These are phyloP conservation scores for Erodium chrysanthum DNA, from an alignment of 441 rosid genomes.

Conservation along the genomic window DNA sequence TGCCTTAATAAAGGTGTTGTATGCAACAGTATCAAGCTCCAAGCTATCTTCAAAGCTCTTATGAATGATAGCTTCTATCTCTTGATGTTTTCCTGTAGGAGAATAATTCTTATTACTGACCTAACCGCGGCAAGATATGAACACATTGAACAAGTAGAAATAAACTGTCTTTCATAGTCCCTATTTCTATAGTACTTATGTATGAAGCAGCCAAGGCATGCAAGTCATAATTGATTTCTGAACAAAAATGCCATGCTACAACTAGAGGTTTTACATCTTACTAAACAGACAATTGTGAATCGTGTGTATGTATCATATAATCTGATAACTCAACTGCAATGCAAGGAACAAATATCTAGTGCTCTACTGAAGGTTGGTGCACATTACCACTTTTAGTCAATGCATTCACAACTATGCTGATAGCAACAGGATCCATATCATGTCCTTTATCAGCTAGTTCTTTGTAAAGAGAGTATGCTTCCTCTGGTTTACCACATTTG, in stretches of 20 bases:
- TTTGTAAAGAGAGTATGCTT: conserved; percentile 47
- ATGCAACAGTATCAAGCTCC: conserved; percentile 70
- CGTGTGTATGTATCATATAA: neutral
- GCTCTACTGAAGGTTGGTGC: neutral
- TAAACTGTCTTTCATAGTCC: neutral
- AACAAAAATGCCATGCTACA: too few species aligned
- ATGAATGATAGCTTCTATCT: conserved; percentile 43
- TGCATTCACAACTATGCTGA: conserved; percentile 62
- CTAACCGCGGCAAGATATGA: neutral
- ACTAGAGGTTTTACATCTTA: neutral
- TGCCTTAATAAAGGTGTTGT: conserved; percentile 77
- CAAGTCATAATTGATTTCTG: neutral
- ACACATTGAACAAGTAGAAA: neutral
- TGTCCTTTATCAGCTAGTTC: conserved; percentile 37
- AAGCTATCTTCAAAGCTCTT: conserved; percentile 32
- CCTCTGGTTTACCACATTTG: conserved; percentile 53
- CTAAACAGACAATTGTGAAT: neutral
- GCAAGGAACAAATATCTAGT: neutral
- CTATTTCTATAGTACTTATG: neutral
- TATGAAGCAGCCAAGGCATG: neutral
- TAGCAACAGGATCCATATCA: conserved; percentile 42
- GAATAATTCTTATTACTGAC: conserved; percentile 16
- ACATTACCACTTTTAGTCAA: conserved; percentile 50
- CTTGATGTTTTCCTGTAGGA: conserved; percentile 54
- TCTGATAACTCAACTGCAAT: neutral